These are phyloP conservation scores for Eucalyptus tenuipes DNA, from an alignment of 345 rosid species.

Conservation along the genomic window DNA sequence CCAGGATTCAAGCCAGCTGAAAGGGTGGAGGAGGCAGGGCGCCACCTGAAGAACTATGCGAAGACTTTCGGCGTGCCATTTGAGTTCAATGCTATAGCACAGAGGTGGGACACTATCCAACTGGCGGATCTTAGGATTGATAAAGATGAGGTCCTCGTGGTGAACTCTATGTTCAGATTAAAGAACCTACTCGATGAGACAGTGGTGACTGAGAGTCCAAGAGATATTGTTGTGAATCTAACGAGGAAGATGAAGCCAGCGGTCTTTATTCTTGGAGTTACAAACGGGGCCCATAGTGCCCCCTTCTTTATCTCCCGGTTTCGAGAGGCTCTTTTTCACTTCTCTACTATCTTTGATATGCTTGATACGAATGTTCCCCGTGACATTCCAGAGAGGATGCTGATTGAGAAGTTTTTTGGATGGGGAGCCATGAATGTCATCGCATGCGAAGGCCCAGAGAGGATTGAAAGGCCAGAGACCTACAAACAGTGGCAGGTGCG, in stretches of 20 bases:
- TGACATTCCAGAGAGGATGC: constrained; percentile 31
- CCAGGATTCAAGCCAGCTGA: constrained; percentile 52
- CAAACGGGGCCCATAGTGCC: constrained; percentile 29
- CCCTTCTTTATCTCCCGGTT: constrained; percentile 47
- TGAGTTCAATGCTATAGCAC: constrained; percentile 42
- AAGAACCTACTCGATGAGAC: constrained; percentile 52
- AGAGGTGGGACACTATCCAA: constrained; percentile 46
- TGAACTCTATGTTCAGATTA: constrained; percentile 24
- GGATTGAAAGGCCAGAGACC: constrained; percentile 46
- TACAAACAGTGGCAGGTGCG: constrained; percentile 46
- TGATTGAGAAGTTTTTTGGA: constrained; percentile 34
- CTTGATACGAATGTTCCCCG: constrained; percentile 31
- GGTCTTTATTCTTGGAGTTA: constrained; percentile 25
- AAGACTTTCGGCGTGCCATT: constrained; percentile 38
- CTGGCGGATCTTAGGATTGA: constrained; percentile 42
- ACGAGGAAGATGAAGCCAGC: constrained; percentile 30
- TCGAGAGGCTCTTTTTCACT: constrained; percentile 46
- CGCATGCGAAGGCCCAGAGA: constrained; percentile 43
- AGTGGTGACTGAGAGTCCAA: constrained; percentile 28
- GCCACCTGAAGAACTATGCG: constrained; percentile 30
- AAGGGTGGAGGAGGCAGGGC: constrained; percentile 45
- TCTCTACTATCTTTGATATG: constrained; percentile 33
- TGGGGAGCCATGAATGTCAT: constrained; percentile 35
- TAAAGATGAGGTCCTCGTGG: constrained; percentile 31
- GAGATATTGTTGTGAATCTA: constrained; percentile 30